Evolutionary conservation across 176 grass and related monocot species (phyloP), one percentile per base, ranked within the genome.

Genomic region (Metroxylon sagu): DNA sequence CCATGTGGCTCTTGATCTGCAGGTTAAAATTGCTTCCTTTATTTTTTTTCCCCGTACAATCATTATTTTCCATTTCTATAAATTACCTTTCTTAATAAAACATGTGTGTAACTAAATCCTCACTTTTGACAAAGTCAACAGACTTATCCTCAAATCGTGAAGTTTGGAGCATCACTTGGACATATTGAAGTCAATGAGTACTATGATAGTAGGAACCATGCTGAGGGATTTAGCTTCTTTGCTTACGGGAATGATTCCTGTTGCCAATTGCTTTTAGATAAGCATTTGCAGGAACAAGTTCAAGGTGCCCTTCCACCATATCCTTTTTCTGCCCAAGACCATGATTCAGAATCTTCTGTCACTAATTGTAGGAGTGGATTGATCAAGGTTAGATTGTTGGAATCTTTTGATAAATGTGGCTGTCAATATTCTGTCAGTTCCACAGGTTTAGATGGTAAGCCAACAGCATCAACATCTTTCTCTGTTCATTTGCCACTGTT

Each of bases 121-220:
- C 27, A 61, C 23, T 30, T 79, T 66, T 69, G 21, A n/a, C 85
- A 61, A 77, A 90, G 35, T 73, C 30, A 72, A 62, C 84, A 97
- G 93, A 97, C 78, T 59, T 88, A 83, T 74, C 79, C 93, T 49
- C 77, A 78, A 80, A 88, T 85, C 23, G 35, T 91, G 65, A 82
- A 85, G 52, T 60, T 85, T 17, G 76, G 80, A 53, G 72, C 76
- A 71, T 85, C 81, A 56, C 60, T 92, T 54, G 79, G 73, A 59
- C 60, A 80, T 70, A 71, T 84, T 57, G 85, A 76, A 64, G 60
- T 88, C 72, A 75, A 97, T 64, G 93, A 88, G 62, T 92, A 83
- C 71, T 97, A 88, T 51, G 57, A 31, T 14, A 16, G 53, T 56
- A 21, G 57, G 69, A 74, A 69, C 25, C 62, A 65, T 65, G 70